Evolutionary conservation across 306 rosid species (phyloP), one percentile per base, ranked within the genome.

Genomic region (Vigna unguiculata): DNA sequence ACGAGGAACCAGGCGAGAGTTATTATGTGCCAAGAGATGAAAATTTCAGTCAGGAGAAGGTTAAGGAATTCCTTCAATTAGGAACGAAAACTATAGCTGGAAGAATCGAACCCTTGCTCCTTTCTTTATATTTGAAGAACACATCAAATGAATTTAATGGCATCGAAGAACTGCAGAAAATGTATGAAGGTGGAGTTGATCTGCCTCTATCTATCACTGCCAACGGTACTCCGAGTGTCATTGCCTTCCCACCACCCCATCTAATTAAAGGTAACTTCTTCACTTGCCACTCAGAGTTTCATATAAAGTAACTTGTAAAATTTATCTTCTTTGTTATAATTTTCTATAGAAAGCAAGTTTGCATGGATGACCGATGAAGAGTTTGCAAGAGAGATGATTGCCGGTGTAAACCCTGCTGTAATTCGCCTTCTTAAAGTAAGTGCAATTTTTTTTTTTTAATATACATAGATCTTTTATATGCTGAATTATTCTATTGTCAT

Each of bases 361-460:
- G 93, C 83, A 15, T 89, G 91, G 91, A 87, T 83, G 83, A 87
- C 89, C 13, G 93, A 89, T 70, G 93, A 85, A 36, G 93, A 89
- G 71, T 89, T 89, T 78, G 91, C 84, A 2, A 87, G 93, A 80
- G 91, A 89, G 70, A 82, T 81, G 89, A 63, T 87, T 74, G 91
- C 93, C 54, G 93, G 93, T 69, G 87, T 89, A 46, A 83, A 89
- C 74, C 91, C 93, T 19, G 64, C 65, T 10, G 28, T 72, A 63
- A 89, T 89, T 52, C 43, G 80, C 16, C 3, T 11, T 47, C 84
- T 83, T 24, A 46, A 55, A 20, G 87, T 83, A 57, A 75, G 81
- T 34, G 6, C n/a, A 41, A 70, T 19, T 53, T 1, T 32, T 72
- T 9, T 21, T 45, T 9, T 0, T 38, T 52, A 24, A 76, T 13